A percentile compares a stretch with the other conserved stretches of the same genome.
phyloP scores from a whole-genome alignment of 768 basidiomycete species.

The Filobasidium wieringae region DNA sequence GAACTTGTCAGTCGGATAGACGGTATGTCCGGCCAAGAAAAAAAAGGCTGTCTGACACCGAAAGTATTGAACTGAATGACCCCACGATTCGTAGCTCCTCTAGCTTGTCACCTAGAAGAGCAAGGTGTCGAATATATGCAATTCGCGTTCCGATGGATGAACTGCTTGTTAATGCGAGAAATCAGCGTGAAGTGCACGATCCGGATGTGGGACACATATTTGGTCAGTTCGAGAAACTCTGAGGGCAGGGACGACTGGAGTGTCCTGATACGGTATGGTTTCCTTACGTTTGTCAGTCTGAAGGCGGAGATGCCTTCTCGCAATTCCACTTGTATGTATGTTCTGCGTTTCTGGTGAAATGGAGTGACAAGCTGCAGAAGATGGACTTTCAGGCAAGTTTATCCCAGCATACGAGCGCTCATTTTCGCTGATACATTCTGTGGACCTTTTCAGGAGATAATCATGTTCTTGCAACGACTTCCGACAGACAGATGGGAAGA shows the following conservation, averaged over 20 bases:
- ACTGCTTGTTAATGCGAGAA: conserved; percentile 94
- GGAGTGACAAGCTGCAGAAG: conserved; percentile 80
- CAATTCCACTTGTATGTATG: conserved; percentile 98
- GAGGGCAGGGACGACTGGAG: no score
- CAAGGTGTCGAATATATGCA: conserved; percentile 99
- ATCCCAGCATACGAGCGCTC: neutral
- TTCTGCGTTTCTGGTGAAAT: conserved; percentile 88
- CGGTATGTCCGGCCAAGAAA: conserved; percentile 22
- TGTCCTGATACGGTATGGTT: neutral
- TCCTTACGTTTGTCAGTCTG: conserved; percentile 51
- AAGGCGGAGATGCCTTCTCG: conserved; percentile 94
- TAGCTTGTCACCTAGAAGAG: conserved; percentile 70
- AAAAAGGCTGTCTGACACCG: no score
- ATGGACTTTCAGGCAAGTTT: conserved; percentile 92
- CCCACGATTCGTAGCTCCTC: conserved; percentile 49
- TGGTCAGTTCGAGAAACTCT: conserved; percentile 62
- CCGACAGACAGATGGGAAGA: conserved; percentile 74
- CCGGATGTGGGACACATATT: conserved; percentile 99
- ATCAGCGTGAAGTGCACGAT: conserved; percentile 93
- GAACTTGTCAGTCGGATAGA: conserved; percentile 56
- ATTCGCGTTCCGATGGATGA: conserved; percentile 99
- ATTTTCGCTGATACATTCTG: neutral
- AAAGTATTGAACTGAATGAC: neutral
- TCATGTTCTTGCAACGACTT: conserved; percentile 69
- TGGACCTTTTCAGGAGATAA: conserved; percentile 60